Base-by-base conservation (phyloP, 805 yeast genomes). In the Priceomyces melissophilus region DNA sequence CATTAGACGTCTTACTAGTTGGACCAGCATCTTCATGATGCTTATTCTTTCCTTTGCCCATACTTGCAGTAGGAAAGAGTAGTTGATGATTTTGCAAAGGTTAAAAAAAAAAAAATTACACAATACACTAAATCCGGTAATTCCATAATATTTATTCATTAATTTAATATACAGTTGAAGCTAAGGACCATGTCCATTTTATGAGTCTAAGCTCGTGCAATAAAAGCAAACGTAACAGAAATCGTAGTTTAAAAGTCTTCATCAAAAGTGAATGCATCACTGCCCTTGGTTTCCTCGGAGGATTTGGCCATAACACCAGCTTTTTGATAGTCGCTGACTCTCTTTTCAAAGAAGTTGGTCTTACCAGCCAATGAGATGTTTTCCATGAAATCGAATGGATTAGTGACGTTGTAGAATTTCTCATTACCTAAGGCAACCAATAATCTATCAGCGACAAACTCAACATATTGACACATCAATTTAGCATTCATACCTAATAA, bases 331-430 rank as follows among this genome's bases (percentile, higher is more conserved):
- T 91, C 99, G 44, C 96, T 86, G 43, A 91, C 99, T 73, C 99
- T 86, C 81, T 91, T 91, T 78, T 91, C 99, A 63, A 91, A 91
- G 81, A 91, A 91, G 77, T 93, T 91, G 57, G 99, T 91, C 81
- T 91, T 91, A 70, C 99, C 99, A 44, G 97, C 95, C 55, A 91
- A 80, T 7, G 98, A 91, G 59, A 91, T 91, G 76, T 93, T 91
- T 76, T 91, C 99, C 99, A 91, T 91, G 64, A 91, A 91, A 69
- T 91, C 99, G 65, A 91, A 91, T 66, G 99, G 99, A 67, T 91
- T 91, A 49, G 87, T 74, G 45, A 77, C 91, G 57, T 88, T 87
- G 81, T 79, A 91, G 51, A 77, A 76, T 75, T 90, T 90, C 71
- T 84, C 75, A 77, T 88, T 87, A 52, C 99, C 99, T 52, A 91